phyloP scores from a whole-genome alignment of 257 asterid species.

The Anisodus tanguticus region DNA sequence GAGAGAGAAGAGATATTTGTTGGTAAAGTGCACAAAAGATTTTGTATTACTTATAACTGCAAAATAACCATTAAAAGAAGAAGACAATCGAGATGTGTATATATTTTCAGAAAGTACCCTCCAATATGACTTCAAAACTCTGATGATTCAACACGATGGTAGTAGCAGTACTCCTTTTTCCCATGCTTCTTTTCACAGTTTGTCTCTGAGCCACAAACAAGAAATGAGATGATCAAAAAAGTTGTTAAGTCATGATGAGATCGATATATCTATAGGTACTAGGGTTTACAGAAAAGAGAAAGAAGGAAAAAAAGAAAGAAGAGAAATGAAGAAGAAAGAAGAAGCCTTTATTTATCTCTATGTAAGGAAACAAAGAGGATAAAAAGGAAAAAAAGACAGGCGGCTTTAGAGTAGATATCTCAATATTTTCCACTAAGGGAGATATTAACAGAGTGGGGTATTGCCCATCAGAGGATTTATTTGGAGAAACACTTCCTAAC shows the following conservation, averaged over 20 bases:
- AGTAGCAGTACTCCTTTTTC: not conserved
- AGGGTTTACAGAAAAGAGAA: not conserved
- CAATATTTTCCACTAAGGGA: constrained; percentile 49
- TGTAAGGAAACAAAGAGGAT: constrained; percentile 26
- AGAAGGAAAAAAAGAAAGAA: not conserved
- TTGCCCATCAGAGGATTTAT: constrained; percentile 35
- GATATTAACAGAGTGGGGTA: constrained; percentile 58
- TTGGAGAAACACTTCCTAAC: too few species aligned
- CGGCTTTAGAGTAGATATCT: constrained; percentile 39
- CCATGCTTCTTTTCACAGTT: constrained; percentile 20
- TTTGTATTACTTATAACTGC: not conserved
- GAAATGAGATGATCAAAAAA: not conserved
- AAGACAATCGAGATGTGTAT: not conserved
- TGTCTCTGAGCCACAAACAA: constrained; percentile 20
- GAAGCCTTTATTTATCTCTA: constrained; percentile 32
- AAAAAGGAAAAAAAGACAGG: constrained; percentile 27
- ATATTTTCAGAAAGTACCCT: not conserved
- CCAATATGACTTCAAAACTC: not conserved
- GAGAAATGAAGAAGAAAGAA: constrained; percentile 29
- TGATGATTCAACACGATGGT: constrained; percentile 14
- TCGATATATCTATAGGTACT: not conserved
- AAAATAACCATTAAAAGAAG: constrained; percentile 8
- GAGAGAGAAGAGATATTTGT: not conserved
- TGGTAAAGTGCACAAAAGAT: constrained; percentile 23
- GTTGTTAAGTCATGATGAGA: not conserved